Evolutionary conservation across 805 yeast species (phyloP), one percentile per base, ranked within the genome.

Genomic region (Yamadazyma sp.): DNA sequence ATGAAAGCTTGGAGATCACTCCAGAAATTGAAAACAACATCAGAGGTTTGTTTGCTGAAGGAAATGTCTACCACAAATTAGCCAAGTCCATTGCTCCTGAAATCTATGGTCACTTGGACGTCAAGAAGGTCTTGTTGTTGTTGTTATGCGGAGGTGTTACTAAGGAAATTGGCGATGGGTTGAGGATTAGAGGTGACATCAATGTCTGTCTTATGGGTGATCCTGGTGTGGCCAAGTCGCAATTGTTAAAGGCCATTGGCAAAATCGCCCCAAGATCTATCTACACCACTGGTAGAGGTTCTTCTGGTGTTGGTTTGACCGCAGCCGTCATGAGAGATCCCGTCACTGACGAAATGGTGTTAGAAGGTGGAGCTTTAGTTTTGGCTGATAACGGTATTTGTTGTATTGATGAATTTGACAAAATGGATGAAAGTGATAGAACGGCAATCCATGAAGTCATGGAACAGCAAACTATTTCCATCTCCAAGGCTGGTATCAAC

Each of bases 281-380:
- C 20, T 93, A 93, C 62, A 93, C 99, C 6, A 93, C 99, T 1
- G 99, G 99, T 67, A 80, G 95, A 54, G 99, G 99, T 60, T 89
- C 97, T 3, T 93, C 99, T 0, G 99, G 99, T 40, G 99, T 93
- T 31, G 99, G 99, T 67, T 71, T 93, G 53, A 93, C 99, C 3
- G 99, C 99, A 2, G 99, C 99, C 0, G 99, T 93, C 23, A 89
- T 93, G 95, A 78, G 93, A 54, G 99, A 93, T 60, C 97, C 98
- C 2, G 91, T 90, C n/a, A 93, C 99, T 1, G 99, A 93, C 62
- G 99, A 93, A 64, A 86, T 91, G 95, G 87, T 93, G 11, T 72
- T 93, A 35, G 99, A 93, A 73, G 99, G 98, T 42, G 99, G 99
- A 64, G 98, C 99, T 1, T 71, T 93, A 40, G 98, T 93, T 5